Evolutionary conservation across 345 rosid genomes (phyloP).

Genomic region (Brassica carinata): DNA sequence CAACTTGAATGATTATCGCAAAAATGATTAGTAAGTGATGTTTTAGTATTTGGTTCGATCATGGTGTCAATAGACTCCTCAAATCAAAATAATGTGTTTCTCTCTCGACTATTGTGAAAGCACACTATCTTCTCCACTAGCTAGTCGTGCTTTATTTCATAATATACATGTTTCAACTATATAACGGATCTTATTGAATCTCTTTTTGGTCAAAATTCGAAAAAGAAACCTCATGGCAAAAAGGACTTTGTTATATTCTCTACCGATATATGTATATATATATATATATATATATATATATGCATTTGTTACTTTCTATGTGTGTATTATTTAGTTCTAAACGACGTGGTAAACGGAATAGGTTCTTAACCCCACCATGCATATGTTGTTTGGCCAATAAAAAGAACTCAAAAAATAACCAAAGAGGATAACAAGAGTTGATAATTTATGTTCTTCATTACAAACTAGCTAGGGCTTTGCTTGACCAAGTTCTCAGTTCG

Average conservation of each 20-base stretch:
- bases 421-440: neutral
- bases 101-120: slow-evolving; percentile 42
- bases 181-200: slow-evolving; percentile 38
- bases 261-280: slow-evolving; percentile 5
- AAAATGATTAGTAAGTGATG: neutral
- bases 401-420: neutral
- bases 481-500: neutral
- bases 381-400: neutral
- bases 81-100: slow-evolving; percentile 12
- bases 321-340: slow-evolving; percentile 24
- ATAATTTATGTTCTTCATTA: neutral
- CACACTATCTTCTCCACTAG: slow-evolving; percentile 37
- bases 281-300: neutral
- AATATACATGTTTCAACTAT: slow-evolving; percentile 27
- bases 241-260: slow-evolving; percentile 41
- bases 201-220: slow-evolving; percentile 42
- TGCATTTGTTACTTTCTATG: neutral
- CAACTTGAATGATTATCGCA: neutral
- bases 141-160: slow-evolving; percentile 31
- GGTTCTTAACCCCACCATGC: neutral
- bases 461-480: slow-evolving; percentile 1
- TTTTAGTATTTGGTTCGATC: neutral
- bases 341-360: slow-evolving; percentile 33
- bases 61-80: slow-evolving; percentile 6
- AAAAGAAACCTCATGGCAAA: slow-evolving; percentile 38